Percentiles rank a stretch among this genome's conserved stretches.
phyloP scores from a whole-genome alignment of 345 rosid genomes.

The Citrus mangshanensis region DNA sequence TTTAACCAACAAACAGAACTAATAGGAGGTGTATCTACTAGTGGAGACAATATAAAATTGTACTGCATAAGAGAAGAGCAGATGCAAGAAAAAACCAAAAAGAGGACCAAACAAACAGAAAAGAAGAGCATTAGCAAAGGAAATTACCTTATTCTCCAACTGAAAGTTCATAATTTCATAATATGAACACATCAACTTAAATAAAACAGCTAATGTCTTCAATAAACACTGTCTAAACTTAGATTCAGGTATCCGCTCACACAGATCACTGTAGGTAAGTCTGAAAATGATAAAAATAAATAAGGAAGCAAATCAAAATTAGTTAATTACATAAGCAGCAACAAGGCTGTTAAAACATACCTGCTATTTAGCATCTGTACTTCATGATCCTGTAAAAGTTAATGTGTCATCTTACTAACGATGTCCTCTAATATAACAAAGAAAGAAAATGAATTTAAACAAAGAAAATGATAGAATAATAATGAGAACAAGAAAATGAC shows the following conservation, averaged over 20 bases:
- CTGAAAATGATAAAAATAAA: slow-evolving; percentile 44
- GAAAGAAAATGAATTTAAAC: not conserved
- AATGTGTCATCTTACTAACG: slow-evolving; percentile 9
- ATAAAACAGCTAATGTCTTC: slow-evolving; percentile 78
- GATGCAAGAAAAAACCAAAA: slow-evolving; percentile 4
- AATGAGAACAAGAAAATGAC: slow-evolving; percentile 3
- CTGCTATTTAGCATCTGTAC: slow-evolving; percentile 60
- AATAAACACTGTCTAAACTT: slow-evolving; percentile 89
- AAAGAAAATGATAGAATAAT: slow-evolving; percentile 1
- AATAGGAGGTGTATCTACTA: not conserved
- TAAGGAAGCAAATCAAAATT: slow-evolving; percentile 19
- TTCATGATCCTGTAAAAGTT: slow-evolving; percentile 68
- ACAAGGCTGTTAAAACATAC: slow-evolving; percentile 38
- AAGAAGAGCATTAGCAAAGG: slow-evolving; percentile 12
- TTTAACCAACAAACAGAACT: not conserved
- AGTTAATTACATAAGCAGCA: not conserved
- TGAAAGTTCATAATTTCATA: slow-evolving; percentile 81
- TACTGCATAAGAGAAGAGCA: not conserved
- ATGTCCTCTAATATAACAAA: slow-evolving; percentile 10
- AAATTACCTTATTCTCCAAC: slow-evolving; percentile 58
- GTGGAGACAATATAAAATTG: not conserved
- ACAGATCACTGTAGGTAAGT: slow-evolving; percentile 96
- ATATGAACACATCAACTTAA: slow-evolving; percentile 85
- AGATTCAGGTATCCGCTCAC: slow-evolving; percentile 92
- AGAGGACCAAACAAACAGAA: not conserved